phyloP scores from a whole-genome alignment of 495 filamentous ascomycete species.

The Xylaria sp. region DNA sequence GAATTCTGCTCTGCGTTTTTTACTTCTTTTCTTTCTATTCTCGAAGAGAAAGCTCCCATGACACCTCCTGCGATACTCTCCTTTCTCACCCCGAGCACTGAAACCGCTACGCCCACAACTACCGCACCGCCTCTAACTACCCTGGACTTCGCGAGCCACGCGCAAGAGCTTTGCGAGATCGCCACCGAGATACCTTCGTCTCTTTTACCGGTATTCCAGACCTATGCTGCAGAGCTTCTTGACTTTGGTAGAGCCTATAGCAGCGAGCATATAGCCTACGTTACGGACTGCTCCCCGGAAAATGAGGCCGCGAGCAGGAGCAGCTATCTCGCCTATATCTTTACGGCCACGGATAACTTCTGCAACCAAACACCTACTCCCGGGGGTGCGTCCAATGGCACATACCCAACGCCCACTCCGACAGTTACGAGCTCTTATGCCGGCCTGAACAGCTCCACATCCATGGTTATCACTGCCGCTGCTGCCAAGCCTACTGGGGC shows the following conservation, averaged over 20 bases:
- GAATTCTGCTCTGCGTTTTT: too few species aligned
- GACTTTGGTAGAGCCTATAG: neutral
- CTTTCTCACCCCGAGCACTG: too few species aligned
- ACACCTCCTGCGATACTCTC: too few species aligned
- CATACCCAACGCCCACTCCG: too few species aligned
- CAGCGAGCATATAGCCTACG: slow-evolving; percentile 11
- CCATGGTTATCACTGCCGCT: too few species aligned
- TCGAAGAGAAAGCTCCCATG: too few species aligned
- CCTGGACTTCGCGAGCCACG: slow-evolving; percentile 6
- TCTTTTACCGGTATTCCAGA: neutral
- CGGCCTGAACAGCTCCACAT: too few species aligned
- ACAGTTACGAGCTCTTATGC: too few species aligned
- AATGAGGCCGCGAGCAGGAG: slow-evolving; percentile 5
- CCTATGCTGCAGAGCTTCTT: neutral
- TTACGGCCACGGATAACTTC: slow-evolving; percentile 5
- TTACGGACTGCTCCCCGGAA: slow-evolving; percentile 5
- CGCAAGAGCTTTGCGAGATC: slow-evolving; percentile 12
- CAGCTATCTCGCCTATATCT: slow-evolving; percentile 3
- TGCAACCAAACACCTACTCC: neutral
- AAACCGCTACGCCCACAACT: too few species aligned
- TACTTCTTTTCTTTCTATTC: too few species aligned
- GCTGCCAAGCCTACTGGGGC: too few species aligned
- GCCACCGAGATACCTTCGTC: neutral
- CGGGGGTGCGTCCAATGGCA: too few species aligned
- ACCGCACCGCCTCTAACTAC: neutral